phyloP scores from a whole-genome alignment of 139 green algal species.

The Tetradesmus obliquus region DNA sequence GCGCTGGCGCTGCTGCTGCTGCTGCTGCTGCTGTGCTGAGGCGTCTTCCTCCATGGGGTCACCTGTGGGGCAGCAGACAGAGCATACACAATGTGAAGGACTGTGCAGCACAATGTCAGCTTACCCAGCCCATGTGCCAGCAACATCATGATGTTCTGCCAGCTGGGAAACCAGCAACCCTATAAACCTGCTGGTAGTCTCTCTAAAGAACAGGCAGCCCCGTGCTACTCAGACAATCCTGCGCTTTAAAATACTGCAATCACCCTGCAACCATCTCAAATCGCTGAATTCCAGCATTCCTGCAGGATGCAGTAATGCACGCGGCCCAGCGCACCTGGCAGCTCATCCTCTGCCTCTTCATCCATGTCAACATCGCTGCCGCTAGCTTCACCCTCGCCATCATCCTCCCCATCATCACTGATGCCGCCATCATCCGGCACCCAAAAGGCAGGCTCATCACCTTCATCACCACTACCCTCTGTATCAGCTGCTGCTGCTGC shows the following conservation, averaged over 20 bases:
- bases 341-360: not conserved
- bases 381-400: not conserved
- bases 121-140: not conserved
- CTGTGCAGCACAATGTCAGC: not conserved
- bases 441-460: not conserved
- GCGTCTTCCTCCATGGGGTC: conserved; percentile 32
- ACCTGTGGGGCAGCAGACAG: not conserved
- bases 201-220: not conserved
- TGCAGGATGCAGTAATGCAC: not conserved
- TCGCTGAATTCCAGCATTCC: too few relatives aligned
- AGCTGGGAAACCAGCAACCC: not conserved
- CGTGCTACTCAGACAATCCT: not conserved
- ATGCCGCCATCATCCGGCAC: not conserved
- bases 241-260: not conserved
- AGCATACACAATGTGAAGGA: not conserved
- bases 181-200: not conserved
- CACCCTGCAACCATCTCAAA: too few relatives aligned
- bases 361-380: conserved; percentile 7
- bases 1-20: not conserved
- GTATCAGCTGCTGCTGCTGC: not conserved
- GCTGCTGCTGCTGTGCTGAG: not conserved
- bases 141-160: not conserved
- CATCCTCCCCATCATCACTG: not conserved
- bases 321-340: not conserved
- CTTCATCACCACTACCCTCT: not conserved